phyloP scores from a whole-genome alignment of 805 yeast species.

The Metschnikowia sp. region DNA sequence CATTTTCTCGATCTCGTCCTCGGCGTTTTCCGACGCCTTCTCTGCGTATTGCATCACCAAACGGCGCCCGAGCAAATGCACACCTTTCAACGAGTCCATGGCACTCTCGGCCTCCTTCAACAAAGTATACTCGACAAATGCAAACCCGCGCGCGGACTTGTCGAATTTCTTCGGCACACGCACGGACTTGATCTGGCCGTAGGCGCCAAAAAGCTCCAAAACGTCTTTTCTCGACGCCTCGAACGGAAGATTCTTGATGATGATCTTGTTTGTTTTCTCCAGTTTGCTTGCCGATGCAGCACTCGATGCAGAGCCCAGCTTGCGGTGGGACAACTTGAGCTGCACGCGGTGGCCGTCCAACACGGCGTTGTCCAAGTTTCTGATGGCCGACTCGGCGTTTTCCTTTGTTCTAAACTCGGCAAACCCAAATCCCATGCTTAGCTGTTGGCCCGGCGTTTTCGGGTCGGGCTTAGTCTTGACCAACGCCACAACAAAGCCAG shows the following conservation, averaged over 20 bases:
- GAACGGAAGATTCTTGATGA: constrained; percentile 95
- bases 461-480: constrained; percentile 89
- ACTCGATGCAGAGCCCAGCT: constrained; percentile 35
- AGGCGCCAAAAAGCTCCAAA: constrained; percentile 88
- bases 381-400: constrained; percentile 74
- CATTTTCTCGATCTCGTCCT: constrained; percentile 88
- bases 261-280: constrained; percentile 65
- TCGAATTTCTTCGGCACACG: constrained; percentile 96
- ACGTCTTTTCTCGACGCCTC: constrained; percentile 92
- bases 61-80: constrained; percentile 93
- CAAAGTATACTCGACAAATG: constrained; percentile 87
- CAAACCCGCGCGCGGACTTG: constrained; percentile 94
- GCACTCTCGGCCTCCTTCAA: constrained; percentile 90
- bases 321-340: constrained; percentile 83
- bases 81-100: constrained; percentile 90
- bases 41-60: constrained; percentile 91
- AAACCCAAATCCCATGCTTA: constrained; percentile 97
- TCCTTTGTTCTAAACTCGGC: constrained; percentile 81
- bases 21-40: constrained; percentile 76
- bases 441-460: constrained; percentile 57
- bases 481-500: constrained; percentile 79
- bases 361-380: constrained; percentile 67
- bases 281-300: constrained; percentile 28
- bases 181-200: constrained; percentile 91
- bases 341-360: constrained; percentile 89